Base-by-base conservation (phyloP, 495 filamentous ascomycete genomes). In the Talaromyces proteolyticus region DNA sequence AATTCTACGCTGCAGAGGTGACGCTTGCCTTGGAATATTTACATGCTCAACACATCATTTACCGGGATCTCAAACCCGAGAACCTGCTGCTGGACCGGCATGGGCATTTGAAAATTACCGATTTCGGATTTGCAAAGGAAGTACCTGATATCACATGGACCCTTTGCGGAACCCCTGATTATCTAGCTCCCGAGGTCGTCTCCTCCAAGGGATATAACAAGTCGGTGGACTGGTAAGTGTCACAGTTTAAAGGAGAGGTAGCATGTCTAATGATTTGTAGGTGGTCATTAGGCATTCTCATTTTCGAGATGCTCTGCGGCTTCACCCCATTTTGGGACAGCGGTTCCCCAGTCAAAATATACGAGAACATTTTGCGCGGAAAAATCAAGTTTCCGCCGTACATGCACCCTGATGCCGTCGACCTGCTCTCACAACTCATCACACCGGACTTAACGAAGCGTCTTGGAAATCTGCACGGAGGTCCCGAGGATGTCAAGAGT, bases 141-240 rank as follows among this genome's bases (percentile, higher is more conserved):
- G 94, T 97, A 24, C 92, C 91, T 17, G 93, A 98, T 73, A 96
- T 96, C 67, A 98, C 93, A 16, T 97, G 94, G 94, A 98, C 93
- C 24, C 77, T 98, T 21, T 98, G 93, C 65, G 93, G 93, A 48
- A 98, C 93, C 18, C 93, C 93, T n/a, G 93, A 98, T 69, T 98
- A 98, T 63, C 79, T 98, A 29, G 93, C 93, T 1, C 93, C 93
- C 1, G 93, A 98, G 66, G 94, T 98, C 12, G 94, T 98, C 12
- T 86, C 89, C 18, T 93, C 88, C 55, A 97, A 97, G 72, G 93
- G 93, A 23, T 98, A 98, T 69, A 97, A 97, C 70, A 97, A 97
- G 68, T 96, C 91, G 4, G 93, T 98, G 6, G 93, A 98, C 64
- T 98, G 93, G 93, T 97, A 74, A 72, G 88, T 65, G 34, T 40